Evolutionary conservation across 495 filamentous ascomycete species (phyloP).

Genomic region (Aspergillus asperescens): DNA sequence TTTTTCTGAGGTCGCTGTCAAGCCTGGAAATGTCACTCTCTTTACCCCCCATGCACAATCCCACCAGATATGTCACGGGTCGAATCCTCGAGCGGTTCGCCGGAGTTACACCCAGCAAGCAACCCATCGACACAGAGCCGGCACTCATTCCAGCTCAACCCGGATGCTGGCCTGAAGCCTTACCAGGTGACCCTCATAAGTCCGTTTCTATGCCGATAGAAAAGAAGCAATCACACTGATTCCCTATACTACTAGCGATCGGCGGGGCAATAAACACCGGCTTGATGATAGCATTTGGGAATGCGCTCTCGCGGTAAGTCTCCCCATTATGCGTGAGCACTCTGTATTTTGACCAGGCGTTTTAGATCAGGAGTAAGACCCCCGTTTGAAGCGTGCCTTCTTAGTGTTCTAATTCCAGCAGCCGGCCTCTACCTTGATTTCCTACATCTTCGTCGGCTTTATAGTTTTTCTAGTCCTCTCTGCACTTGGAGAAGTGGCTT

Average conservation of each 20-base stretch:
- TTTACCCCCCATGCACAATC: not conserved
- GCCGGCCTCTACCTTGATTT: conserved; percentile 57
- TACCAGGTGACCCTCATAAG: conserved; percentile 69
- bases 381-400: not conserved
- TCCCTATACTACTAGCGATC: conserved; percentile 55
- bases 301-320: conserved; percentile 55
- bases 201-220: conserved; percentile 14
- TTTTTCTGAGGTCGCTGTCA: too few relatives aligned
- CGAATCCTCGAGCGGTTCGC: not conserved
- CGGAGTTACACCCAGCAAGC: not conserved
- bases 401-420: conserved; percentile 23
- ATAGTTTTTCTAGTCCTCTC: conserved; percentile 57
- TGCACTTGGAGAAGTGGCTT: conserved; percentile 59
- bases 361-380: conserved; percentile 33
- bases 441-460: conserved; percentile 55
- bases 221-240: not conserved
- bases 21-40: not conserved
- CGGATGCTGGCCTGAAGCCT: not conserved
- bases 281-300: conserved; percentile 56
- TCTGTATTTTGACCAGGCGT: not conserved
- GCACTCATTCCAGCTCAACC: conserved; percentile 1
- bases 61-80: conserved; percentile 1
- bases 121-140: not conserved
- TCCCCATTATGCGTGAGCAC: not conserved
- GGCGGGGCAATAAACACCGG: conserved; percentile 79